Evolutionary conservation across 2,329 filamentous ascomycete species (phyloP), one percentile per base, ranked within the genome.

Genomic region (Alternaria conjuncta): DNA sequence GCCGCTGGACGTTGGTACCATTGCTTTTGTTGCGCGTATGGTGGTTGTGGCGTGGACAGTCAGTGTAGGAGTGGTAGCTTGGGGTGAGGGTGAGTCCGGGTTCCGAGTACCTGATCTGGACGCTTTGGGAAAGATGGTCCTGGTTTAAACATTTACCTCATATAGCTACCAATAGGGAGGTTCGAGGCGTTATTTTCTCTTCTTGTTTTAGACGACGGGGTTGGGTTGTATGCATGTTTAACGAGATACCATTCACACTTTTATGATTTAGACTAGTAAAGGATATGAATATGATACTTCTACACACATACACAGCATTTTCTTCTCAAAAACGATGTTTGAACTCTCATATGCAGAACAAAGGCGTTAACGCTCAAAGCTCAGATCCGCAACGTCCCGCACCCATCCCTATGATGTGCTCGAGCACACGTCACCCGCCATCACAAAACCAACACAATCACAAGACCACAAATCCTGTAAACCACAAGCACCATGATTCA

Each of bases 11-110:
- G 55, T 79, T 2, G 57, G 69, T 9, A 71, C 43, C 1, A 57
- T 78, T 10, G 74, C 73, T 0, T 57, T 51, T 36, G 71, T 79
- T 0, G 74, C 75, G 12, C 47, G 75, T 8, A 55, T 78, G 58
- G 69, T 79, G 20, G 15, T 78, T 47, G 76, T 75, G 7, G 77
- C 75, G 1, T 79, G 77, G 77, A 75, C 75, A 28, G 26, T 71
- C 36, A 75, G 74, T 43, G 76, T 78, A 23, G 66, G 64, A 23
- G 26, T 2, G 2, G 74, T 76, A 2, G 75, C 68, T 3, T 76
- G 73, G 72, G 73, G 67, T 43, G 64, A 68, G 13, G 62, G 64
- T 0, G 66, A 74, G 45, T 43, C 41, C 1, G 73, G 70, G 2
- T 73, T 71, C 41, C 63, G 61, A 21, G 61, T 75, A 1, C 61